Base-by-base conservation (phyloP, 768 basidiomycete genomes). In the Strobilomyces confusus region DNA sequence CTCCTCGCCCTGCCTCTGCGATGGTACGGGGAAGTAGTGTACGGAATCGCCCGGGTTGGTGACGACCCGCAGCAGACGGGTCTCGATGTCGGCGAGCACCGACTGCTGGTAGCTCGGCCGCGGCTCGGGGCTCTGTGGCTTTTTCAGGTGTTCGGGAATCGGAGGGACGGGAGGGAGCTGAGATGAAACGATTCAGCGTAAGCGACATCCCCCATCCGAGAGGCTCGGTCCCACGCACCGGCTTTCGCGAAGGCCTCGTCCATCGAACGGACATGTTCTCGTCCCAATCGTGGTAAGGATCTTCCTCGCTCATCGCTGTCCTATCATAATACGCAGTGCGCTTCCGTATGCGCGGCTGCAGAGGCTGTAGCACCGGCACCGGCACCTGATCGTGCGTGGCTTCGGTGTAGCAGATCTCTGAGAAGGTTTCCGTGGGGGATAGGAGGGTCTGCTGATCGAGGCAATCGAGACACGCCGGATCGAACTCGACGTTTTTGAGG, bases 381-480 rank as follows among this genome's bases (percentile, higher is more conserved):
- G 63, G 58, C 5, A 50, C 36, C 34, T 60, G 56, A 34, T 72
- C 72, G 32, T 70, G 64, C n/a, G 76, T 71, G 8, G 76, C 75
- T 42, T 67, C 68, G 13, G 69, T 58, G 51, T 75, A 77, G 55
- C 76, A 77, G 2, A 74, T 49, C 45, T 77, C 77, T 5, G 74
- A 72, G 57, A 76, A 77, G 23, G 75, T 67, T 23, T 74, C 73
- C 3, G 68, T 60, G 11, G 76, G 76, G 0, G 70, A 67, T 29
- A 70, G 60, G 12, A 77, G 69, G 0, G 77, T 71, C 54, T 75
- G 71, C 20, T 75, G 66, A 60, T 77, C 76, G 34, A 77, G 72
- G 36, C 67, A 67, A 52, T 74, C 65, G 20, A 77, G 69, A 56
- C 75, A 75, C 8, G 70, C 59, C 9, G 69, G 64, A 61, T 77